These are phyloP conservation scores for Mrakiaceae sp. DNA, from an alignment of 1,284 basidiomycete species.

Conservation along the genomic window DNA sequence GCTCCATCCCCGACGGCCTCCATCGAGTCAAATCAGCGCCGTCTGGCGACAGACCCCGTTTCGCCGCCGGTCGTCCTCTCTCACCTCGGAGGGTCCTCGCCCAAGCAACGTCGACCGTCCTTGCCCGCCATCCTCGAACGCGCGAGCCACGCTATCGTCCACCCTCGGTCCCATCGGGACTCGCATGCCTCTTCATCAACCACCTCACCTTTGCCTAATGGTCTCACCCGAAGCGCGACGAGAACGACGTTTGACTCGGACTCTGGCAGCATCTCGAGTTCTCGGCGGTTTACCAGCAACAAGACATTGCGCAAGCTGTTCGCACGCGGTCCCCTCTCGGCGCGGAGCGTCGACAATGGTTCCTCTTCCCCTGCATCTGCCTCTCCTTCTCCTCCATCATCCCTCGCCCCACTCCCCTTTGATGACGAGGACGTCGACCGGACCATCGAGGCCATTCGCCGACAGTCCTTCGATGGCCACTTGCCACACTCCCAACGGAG, in stretches of 20 bases:
- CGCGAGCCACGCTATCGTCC: slow-evolving; percentile 26
- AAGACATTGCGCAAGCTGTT: slow-evolving; percentile 9
- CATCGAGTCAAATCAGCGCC: background rate
- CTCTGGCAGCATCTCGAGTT: slow-evolving; percentile 1
- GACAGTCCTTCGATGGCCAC: background rate
- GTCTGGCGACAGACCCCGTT: slow-evolving; percentile 7
- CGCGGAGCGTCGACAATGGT: background rate
- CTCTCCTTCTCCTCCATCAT: slow-evolving; percentile 8
- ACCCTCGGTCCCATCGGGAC: slow-evolving; percentile 13
- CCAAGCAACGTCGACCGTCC: slow-evolving; percentile 27
- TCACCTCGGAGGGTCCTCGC: background rate
- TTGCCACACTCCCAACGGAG: background rate
- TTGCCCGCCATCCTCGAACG: slow-evolving; percentile 35
- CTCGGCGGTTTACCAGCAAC: background rate
- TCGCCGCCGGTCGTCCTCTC: background rate
- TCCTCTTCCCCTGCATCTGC: slow-evolving; percentile 1
- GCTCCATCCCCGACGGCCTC: background rate
- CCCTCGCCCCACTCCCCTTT: background rate
- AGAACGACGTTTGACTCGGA: background rate
- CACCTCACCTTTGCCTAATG: background rate
- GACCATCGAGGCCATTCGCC: slow-evolving; percentile 6
- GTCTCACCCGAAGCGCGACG: background rate
- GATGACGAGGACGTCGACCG: slow-evolving; percentile 14
- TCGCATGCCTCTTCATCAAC: background rate
- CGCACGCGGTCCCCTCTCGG: background rate